Evolutionary conservation across 2,329 filamentous ascomycete genomes (phyloP), one percentile per base, ranked within the genome.

Genomic region (Colletotrichum nymphaeae): DNA sequence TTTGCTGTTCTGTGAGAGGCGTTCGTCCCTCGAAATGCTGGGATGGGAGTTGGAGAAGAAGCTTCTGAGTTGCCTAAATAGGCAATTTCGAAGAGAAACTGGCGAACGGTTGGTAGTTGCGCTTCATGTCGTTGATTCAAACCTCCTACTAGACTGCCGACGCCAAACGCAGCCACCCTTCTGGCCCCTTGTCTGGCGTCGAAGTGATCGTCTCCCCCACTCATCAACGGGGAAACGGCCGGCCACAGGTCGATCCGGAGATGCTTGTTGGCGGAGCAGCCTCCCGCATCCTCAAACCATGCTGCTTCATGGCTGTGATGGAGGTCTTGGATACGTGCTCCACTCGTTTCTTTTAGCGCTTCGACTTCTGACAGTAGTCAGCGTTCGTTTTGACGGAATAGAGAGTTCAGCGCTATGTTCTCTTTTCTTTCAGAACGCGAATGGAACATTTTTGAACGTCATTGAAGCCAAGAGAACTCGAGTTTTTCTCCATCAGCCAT

Each of bases 51-150:
- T 16, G 35, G 32, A 59, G 12, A 30, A 22, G 24, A 22, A 28
- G 58, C 60, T 28, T 28, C 58, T 24, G 55, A 28, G n/a, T 42
- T 65, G 4, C 67, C 55, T 19, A 59, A 69, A 55, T 26, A 59
- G 70, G 70, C 32, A 73, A 69, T 14, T 52, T 46, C 46, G 60
- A 49, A 49, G 42, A 70, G 60, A 73, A 56, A 6, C 32, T 52
- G 46, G 70, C 67, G 70, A 73, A 73, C 70, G 67, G 60, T 65
- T 73, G 67, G 70, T 73, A 69, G 55, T 62, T 70, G 70, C 70
- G 67, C 67, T 56, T 66, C 66, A 62, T 42, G 55, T 56, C 67
- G 22, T 37, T 60, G 67, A 65, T 56, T 30, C 55, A 30, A 65
- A 59, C 35, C 56, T 65, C 46, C 28, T 62, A 35, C n/a, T 49